Evolutionary conservation across 176 grass and related monocot genomes (phyloP).

Genomic region (Coix lacrymajobi): DNA sequence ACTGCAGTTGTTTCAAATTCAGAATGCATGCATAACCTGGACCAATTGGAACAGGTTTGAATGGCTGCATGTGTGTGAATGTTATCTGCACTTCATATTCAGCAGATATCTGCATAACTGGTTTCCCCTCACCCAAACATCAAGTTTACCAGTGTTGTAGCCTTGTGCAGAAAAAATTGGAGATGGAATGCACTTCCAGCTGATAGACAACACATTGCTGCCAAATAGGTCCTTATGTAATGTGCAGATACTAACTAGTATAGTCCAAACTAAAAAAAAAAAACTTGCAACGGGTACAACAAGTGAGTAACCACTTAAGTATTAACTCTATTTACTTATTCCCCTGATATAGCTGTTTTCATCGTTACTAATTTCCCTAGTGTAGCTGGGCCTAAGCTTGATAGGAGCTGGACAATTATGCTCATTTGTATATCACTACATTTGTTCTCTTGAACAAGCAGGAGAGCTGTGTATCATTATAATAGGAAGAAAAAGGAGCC

Average conservation of each 20-base stretch:
- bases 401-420: background rate
- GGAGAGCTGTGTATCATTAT: background rate
- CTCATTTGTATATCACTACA: background rate
- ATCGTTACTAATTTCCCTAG: background rate
- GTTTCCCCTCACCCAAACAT: background rate
- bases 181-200: background rate
- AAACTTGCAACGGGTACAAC: too few species aligned
- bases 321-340: background rate
- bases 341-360: background rate
- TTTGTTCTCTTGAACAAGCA: background rate
- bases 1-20: background rate
- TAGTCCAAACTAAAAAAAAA: background rate
- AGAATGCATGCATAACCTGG: background rate
- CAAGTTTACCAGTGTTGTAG: background rate
- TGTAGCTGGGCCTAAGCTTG: background rate
- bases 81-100: background rate
- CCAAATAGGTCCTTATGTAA: background rate
- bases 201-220: background rate
- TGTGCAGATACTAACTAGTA: background rate
- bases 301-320: conserved; percentile 3
- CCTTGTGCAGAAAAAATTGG: background rate
- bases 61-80: background rate
- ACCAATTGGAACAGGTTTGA: background rate
- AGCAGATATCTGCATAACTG: background rate
- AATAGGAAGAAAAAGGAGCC: background rate